Conservation (phyloP, 495 filamentous ascomycete species). For the Cenococcum geophilum region DNA sequence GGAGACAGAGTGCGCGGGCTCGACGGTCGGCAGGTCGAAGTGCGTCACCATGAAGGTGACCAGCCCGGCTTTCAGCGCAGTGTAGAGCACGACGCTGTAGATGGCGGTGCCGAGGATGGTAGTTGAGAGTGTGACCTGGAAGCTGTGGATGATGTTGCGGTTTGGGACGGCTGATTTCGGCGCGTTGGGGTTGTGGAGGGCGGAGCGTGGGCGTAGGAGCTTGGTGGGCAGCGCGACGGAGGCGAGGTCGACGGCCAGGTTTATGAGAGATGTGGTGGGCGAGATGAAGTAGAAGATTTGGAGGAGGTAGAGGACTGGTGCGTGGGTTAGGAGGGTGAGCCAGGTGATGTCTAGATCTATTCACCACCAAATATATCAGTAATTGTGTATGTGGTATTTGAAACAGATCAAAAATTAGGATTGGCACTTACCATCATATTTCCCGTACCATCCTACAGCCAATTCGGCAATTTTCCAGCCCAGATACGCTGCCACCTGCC, state of each 20-base stretch:
- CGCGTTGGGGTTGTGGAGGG: slow-evolving; percentile 52
- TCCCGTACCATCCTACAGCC: slow-evolving; percentile 60
- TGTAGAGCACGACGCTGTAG: slow-evolving; percentile 59
- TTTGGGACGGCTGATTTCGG: slow-evolving; percentile 49
- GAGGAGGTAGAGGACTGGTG: slow-evolving; percentile 65
- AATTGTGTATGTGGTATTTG: neutral
- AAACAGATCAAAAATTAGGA: neutral
- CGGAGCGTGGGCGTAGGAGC: slow-evolving; percentile 58
- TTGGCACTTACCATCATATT: slow-evolving; percentile 56
- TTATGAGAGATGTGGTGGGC: slow-evolving; percentile 49
- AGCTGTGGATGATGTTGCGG: slow-evolving; percentile 63
- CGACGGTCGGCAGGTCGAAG: slow-evolving; percentile 64
- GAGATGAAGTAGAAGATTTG: slow-evolving; percentile 66
- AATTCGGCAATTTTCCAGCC: slow-evolving; percentile 66
- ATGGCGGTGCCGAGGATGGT: slow-evolving; percentile 59
- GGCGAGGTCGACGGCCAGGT: slow-evolving; percentile 57
- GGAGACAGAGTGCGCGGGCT: slow-evolving; percentile 53
- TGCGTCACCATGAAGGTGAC: slow-evolving; percentile 60
- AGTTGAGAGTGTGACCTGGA: slow-evolving; percentile 54
- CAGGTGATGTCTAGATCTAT: slow-evolving; percentile 62
- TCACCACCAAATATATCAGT: neutral
- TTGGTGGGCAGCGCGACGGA: slow-evolving; percentile 64
- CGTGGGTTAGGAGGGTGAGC: slow-evolving; percentile 61
- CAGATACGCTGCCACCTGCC: slow-evolving; percentile 55
- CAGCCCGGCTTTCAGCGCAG: slow-evolving; percentile 59